phyloP scores from a whole-genome alignment of 1,284 basidiomycete genomes.

The Phellinidium pouzarii region DNA sequence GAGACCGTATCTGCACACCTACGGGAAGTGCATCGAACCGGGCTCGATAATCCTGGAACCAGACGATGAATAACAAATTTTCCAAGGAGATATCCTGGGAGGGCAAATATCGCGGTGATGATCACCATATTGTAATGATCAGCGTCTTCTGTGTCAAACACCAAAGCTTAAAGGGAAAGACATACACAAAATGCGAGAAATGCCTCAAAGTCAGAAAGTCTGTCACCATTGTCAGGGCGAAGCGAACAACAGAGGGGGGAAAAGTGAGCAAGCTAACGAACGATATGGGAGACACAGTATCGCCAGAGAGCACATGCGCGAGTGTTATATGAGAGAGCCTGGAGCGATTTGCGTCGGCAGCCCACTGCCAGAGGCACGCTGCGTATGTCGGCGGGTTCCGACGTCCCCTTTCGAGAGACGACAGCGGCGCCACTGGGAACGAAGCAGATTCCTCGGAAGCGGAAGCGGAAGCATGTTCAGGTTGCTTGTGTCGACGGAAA shows the following conservation, averaged over 20 bases:
- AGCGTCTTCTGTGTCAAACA: neutral
- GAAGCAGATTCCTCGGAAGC: too few species aligned
- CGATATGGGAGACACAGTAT: conserved; percentile 37
- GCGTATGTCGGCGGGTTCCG: neutral
- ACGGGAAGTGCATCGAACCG: conserved; percentile 30
- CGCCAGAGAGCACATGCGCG: conserved; percentile 33
- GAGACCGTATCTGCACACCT: conserved; percentile 22
- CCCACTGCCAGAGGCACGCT: conserved; percentile 3
- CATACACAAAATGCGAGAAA: conserved; percentile 29
- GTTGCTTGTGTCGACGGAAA: too few species aligned
- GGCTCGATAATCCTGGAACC: conserved; percentile 35
- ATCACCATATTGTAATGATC: too few species aligned
- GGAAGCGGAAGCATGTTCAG: too few species aligned
- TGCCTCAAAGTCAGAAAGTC: conserved; percentile 33
- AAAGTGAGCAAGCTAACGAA: conserved; percentile 16
- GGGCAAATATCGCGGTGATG: neutral
- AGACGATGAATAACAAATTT: conserved; percentile 37
- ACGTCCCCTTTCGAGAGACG: too few species aligned
- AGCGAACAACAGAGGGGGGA: neutral
- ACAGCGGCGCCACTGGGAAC: too few species aligned
- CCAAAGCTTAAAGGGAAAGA: neutral
- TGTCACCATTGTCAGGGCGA: conserved; percentile 9
- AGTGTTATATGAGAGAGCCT: conserved; percentile 16
- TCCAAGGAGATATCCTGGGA: conserved; percentile 34
- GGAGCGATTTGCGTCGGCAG: conserved; percentile 7